Conservation (phyloP, 1,284 basidiomycete genomes). For the Cystobasidium sp. region DNA sequence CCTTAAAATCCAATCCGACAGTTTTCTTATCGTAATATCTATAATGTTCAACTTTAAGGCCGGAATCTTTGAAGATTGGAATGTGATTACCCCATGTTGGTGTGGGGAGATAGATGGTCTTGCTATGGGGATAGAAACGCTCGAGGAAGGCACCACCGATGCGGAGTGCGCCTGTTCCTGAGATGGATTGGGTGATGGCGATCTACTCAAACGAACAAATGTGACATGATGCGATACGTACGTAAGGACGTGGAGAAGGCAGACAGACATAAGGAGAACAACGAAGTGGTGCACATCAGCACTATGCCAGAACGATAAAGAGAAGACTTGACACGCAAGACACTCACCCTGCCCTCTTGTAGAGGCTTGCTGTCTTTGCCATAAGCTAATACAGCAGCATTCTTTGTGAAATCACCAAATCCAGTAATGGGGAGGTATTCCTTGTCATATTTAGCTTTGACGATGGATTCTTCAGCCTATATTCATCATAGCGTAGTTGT, state of each 20-base stretch:
- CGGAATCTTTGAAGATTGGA: conserved; percentile 73
- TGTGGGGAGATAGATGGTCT: conserved; percentile 87
- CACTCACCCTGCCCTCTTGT: conserved; percentile 73
- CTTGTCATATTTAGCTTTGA: conserved; percentile 79
- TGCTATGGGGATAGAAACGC: conserved; percentile 84
- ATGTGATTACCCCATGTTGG: conserved; percentile 99
- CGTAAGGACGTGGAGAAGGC: too few species aligned
- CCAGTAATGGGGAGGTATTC: conserved; percentile 98
- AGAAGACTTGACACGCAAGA: too few species aligned
- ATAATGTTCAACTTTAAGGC: conserved; percentile 88
- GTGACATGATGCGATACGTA: too few species aligned
- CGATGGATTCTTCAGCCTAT: conserved; percentile 80
- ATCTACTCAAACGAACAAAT: too few species aligned
- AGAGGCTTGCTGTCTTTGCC: conserved; percentile 78
- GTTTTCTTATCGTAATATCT: conserved; percentile 90
- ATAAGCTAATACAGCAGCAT: conserved; percentile 90
- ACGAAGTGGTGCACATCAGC: too few species aligned
- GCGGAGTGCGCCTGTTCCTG: conserved; percentile 95
- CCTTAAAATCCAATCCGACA: conserved; percentile 83
- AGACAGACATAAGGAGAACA: too few species aligned
- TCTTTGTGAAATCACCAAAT: conserved; percentile 82
- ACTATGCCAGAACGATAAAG: too few species aligned
- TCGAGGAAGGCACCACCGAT: conserved; percentile 94
- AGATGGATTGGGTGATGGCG: conserved; percentile 93
- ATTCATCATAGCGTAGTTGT: not conserved